phyloP scores from a whole-genome alignment of 495 filamentous ascomycete species.

The Annulohypoxylon bovei region DNA sequence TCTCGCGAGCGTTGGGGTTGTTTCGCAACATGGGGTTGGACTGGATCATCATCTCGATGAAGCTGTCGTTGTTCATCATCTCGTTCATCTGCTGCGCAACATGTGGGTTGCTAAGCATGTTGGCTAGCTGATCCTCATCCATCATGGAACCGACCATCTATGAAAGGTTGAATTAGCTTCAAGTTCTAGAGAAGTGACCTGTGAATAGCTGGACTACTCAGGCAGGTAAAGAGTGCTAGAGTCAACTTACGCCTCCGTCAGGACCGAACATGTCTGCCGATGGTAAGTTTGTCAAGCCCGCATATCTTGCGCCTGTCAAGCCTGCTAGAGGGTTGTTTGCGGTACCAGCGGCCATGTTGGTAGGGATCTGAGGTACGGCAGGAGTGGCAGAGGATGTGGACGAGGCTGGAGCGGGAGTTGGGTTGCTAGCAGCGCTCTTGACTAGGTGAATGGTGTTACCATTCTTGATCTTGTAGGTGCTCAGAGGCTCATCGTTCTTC shows the following conservation, averaged over 20 bases:
- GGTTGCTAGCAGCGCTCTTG: conserved; percentile 92
- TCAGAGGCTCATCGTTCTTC: conserved; percentile 88
- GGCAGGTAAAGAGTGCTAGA: background rate
- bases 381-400: conserved; percentile 62
- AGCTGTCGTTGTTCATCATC: conserved; percentile 88
- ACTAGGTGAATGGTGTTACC: conserved; percentile 97
- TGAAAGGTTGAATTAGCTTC: conserved; percentile 44
- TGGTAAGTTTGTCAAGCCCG: conserved; percentile 89
- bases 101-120: conserved; percentile 87
- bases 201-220: no score
- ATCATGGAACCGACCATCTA: conserved; percentile 90
- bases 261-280: conserved; percentile 91
- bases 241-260: conserved; percentile 87
- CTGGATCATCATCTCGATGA: conserved; percentile 92
- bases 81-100: conserved; percentile 88
- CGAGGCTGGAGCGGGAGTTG: conserved; percentile 68
- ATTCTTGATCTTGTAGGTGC: conserved; percentile 91
- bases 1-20: conserved; percentile 82
- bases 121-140: conserved; percentile 78
- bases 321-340: conserved; percentile 90
- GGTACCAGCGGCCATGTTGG: conserved; percentile 91
- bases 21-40: conserved; percentile 87
- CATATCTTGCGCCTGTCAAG: conserved; percentile 93
- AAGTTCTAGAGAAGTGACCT: background rate
- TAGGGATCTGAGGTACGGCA: conserved; percentile 72